Conservation (phyloP, 2,329 filamentous ascomycete species). For the Ophiostoma australiae region DNA sequence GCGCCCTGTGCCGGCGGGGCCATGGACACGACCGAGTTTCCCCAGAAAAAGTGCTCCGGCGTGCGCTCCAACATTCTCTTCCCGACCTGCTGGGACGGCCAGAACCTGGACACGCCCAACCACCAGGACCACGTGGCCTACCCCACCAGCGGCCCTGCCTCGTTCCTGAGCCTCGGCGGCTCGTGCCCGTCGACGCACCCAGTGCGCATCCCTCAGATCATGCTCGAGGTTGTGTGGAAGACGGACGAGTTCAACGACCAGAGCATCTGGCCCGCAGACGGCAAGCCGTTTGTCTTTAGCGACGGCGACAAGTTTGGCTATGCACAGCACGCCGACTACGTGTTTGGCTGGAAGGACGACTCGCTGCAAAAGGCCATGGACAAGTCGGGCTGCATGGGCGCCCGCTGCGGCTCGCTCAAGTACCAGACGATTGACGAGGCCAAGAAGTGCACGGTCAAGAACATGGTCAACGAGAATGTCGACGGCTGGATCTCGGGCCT, state of each 20-base stretch:
- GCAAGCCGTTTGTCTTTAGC: constrained; percentile 62
- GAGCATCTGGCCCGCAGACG: constrained; percentile 27
- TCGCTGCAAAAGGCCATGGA: constrained; percentile 63
- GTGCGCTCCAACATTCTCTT: constrained; percentile 46
- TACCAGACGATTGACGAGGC: too few relatives aligned
- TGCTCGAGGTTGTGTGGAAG: too few relatives aligned
- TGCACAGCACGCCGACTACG: constrained; percentile 66
- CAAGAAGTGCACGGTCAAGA: too few relatives aligned
- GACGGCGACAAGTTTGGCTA: constrained; percentile 67
- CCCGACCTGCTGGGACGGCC: constrained; percentile 50
- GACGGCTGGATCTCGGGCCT: too few relatives aligned
- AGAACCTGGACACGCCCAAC: constrained; percentile 39
- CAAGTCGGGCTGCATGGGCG: constrained; percentile 44
- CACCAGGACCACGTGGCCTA: too few relatives aligned
- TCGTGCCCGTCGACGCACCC: too few relatives aligned
- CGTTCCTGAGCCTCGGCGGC: too few relatives aligned
- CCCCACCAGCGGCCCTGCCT: too few relatives aligned
- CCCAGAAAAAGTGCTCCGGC: constrained; percentile 39
- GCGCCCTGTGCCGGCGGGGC: constrained; percentile 28
- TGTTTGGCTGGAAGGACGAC: constrained; percentile 64
- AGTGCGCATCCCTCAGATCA: too few relatives aligned
- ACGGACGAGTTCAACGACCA: too few relatives aligned
- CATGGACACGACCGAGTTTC: constrained; percentile 39
- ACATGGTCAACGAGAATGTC: too few relatives aligned
- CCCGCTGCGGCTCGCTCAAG: too few relatives aligned